Evolutionary conservation across 768 basidiomycete genomes (phyloP).

Genomic region (Amanita inopinata): DNA sequence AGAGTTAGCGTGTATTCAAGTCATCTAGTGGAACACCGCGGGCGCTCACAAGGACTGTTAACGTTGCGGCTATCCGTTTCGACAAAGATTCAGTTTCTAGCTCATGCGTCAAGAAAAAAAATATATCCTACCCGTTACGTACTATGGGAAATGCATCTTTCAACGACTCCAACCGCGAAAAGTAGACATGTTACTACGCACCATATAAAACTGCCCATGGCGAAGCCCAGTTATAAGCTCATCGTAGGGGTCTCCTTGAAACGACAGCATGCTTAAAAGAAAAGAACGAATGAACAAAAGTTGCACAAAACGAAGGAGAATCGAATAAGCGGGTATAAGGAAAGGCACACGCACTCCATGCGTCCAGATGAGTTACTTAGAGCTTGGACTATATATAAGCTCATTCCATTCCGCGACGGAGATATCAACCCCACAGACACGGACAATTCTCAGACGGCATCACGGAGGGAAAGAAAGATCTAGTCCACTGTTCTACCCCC

Average conservation of each 20-base stretch:
- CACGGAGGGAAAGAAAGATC: too few species aligned
- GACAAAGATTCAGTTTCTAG: not conserved
- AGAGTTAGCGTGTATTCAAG: not conserved
- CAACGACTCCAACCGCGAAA: not conserved
- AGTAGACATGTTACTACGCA: not conserved
- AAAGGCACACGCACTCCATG: not conserved
- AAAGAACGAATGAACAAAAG: not conserved
- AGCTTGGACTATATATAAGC: too few species aligned
- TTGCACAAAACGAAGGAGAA: not conserved
- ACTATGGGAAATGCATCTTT: not conserved
- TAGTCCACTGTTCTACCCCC: too few species aligned
- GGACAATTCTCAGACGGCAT: not conserved
- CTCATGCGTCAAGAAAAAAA: not conserved
- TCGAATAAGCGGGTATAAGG: too few species aligned
- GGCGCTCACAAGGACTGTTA: constrained; percentile 1
- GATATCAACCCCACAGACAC: too few species aligned
- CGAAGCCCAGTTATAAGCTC: not conserved
- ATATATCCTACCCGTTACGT: not conserved
- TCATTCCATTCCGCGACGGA: not conserved
- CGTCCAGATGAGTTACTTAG: not conserved
- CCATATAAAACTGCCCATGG: constrained; percentile 1
- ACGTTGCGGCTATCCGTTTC: not conserved
- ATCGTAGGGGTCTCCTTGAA: not conserved
- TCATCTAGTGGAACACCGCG: not conserved
- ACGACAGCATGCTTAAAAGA: too few species aligned